phyloP scores from a whole-genome alignment of 148 eudicot species.

The Diospyros lotus region DNA sequence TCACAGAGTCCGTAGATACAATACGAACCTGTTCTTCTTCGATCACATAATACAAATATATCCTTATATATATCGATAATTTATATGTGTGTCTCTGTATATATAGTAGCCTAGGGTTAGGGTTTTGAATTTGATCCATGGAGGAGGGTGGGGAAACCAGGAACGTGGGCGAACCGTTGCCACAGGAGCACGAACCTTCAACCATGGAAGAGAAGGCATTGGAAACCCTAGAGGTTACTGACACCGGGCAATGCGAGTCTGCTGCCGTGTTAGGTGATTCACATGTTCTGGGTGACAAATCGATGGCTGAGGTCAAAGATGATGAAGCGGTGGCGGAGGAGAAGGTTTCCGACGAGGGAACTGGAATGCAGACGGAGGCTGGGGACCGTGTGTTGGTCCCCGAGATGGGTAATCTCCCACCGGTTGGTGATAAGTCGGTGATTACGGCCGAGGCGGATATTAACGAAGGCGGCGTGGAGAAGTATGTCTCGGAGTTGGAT shows the following conservation, averaged over 20 bases:
- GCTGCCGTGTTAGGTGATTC: neutral
- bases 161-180: neutral
- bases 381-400: too few species aligned
- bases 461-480: neutral
- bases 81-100: too few species aligned
- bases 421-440: neutral
- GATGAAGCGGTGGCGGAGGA: neutral
- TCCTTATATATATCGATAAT: neutral
- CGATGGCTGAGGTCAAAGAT: neutral
- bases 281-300: neutral
- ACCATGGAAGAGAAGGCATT: neutral
- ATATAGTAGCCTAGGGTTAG: slow-evolving; percentile 14
- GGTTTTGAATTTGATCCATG: slow-evolving; percentile 13
- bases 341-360: neutral
- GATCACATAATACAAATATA: neutral
- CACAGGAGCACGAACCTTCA: neutral
- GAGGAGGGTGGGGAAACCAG: slow-evolving; percentile 7
- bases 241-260: neutral
- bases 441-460: neutral
- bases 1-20: neutral
- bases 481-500: neutral
- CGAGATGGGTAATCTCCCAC: too few species aligned
- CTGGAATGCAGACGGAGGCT: neutral
- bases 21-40: too few species aligned
- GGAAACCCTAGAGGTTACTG: neutral